Evolutionary conservation across 2,329 filamentous ascomycete genomes (phyloP).

Genomic region (Fusarium equiseti): DNA sequence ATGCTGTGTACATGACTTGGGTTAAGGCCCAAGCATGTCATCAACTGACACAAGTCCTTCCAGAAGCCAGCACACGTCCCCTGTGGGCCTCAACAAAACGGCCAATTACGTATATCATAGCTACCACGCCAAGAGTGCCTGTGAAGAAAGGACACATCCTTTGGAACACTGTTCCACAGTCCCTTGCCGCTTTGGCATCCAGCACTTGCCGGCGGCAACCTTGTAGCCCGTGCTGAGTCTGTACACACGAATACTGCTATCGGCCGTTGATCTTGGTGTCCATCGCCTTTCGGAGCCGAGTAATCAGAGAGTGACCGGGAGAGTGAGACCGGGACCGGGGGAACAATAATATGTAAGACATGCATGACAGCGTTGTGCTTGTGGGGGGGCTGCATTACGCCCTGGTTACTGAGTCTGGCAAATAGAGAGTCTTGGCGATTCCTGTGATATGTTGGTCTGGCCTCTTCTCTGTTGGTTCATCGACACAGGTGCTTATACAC

Average conservation of each 20-base stretch:
- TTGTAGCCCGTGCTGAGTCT: conserved; percentile 4
- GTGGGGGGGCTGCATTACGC: not conserved
- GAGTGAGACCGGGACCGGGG: not conserved
- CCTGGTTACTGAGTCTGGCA: not conserved
- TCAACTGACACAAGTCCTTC: conserved; percentile 26
- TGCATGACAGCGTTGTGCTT: not conserved
- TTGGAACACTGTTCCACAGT: not conserved
- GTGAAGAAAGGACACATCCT: not conserved
- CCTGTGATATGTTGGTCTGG: not conserved
- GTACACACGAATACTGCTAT: conserved; percentile 3
- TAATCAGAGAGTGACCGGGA: not conserved
- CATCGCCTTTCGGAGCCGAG: conserved; percentile 31
- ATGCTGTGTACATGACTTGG: conserved; percentile 28
- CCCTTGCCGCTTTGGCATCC: not conserved
- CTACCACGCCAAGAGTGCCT: not conserved
- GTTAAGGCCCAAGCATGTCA: conserved; percentile 1
- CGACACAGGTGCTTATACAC: not conserved
- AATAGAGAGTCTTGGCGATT: conserved; percentile 19
- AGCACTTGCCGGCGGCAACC: conserved; percentile 16
- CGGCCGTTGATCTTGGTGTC: conserved; percentile 22
- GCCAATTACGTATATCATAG: conserved; percentile 12
- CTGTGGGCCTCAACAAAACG: conserved; percentile 8
- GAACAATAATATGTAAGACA: not conserved
- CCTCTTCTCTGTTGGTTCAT: not conserved
- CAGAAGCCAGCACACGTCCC: conserved; percentile 11